Evolutionary conservation across 1,284 basidiomycete species (phyloP).

Genomic region (Boletus subluridellus): DNA sequence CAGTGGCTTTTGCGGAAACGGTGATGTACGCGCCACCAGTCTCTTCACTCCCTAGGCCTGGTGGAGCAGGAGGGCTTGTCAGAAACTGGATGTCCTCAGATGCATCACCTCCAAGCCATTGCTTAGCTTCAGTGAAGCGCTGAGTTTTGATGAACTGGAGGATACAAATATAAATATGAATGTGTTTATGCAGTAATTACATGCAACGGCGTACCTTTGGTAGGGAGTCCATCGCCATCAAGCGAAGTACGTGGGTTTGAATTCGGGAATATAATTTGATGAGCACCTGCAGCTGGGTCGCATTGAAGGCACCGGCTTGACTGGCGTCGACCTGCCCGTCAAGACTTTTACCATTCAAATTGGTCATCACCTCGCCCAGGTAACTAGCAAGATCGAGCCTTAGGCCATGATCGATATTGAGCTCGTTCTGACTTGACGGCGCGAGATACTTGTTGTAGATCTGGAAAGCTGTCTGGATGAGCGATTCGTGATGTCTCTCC

Average conservation of each 20-base stretch:
- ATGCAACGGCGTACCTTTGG: conserved; percentile 66
- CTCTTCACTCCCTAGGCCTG: conserved; percentile 65
- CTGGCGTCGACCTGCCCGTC: conserved; percentile 76
- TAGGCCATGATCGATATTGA: conserved; percentile 97
- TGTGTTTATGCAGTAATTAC: background rate
- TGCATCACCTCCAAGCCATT: conserved; percentile 70
- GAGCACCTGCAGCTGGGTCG: conserved; percentile 92
- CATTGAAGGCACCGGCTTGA: conserved; percentile 77
- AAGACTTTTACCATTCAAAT: conserved; percentile 70
- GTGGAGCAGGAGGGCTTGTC: conserved; percentile 57
- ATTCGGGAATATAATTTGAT: conserved; percentile 94
- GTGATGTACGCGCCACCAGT: conserved; percentile 79
- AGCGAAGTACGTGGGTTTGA: conserved; percentile 92
- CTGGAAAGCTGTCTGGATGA: conserved; percentile 91
- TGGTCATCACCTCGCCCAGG: conserved; percentile 81
- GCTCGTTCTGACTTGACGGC: conserved; percentile 90
- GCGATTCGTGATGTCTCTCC: conserved; percentile 94
- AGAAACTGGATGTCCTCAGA: conserved; percentile 58
- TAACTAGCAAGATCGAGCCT: conserved; percentile 93
- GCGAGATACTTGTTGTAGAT: conserved; percentile 96
- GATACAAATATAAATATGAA: conserved; percentile 10
- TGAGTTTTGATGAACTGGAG: conserved; percentile 79
- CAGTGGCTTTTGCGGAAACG: conserved; percentile 71
- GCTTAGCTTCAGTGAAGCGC: conserved; percentile 70
- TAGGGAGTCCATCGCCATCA: conserved; percentile 98